These are phyloP conservation scores for peach (Prunus persica) DNA, from an alignment of 306 rosid genomes.

Conservation along the genomic window DNA sequence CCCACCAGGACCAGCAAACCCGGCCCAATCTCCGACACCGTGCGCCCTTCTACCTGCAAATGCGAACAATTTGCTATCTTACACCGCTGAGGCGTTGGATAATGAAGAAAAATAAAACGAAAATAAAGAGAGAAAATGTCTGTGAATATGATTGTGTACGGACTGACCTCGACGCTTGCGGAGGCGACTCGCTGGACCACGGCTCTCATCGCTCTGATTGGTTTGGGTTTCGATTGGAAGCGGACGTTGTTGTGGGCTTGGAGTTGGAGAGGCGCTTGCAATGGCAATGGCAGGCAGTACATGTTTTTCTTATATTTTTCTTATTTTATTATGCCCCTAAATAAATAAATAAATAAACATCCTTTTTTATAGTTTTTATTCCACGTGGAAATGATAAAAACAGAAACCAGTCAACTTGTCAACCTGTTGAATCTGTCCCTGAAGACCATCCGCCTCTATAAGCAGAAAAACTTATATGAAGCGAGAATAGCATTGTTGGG, in stretches of 20 bases:
- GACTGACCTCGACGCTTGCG: constrained; percentile 70
- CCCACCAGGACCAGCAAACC: constrained; percentile 91
- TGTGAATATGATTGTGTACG: not conserved
- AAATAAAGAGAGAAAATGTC: not conserved
- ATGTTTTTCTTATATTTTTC: not conserved
- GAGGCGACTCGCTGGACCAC: constrained; percentile 88
- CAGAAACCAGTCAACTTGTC: too few species aligned
- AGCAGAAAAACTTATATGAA: too few species aligned
- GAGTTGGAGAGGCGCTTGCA: not conserved
- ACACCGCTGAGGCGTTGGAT: constrained; percentile 2
- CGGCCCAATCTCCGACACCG: constrained; percentile 81
- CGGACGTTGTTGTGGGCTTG: constrained; percentile 8
- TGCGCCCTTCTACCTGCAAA: constrained; percentile 71
- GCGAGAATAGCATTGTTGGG: rapidly evolving
- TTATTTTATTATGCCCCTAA: not conserved
- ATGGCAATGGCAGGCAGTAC: constrained; percentile 11
- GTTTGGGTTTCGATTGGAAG: constrained; percentile 13
- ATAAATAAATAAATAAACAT: too few species aligned
- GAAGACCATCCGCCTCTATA: too few species aligned
- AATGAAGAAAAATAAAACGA: not conserved
- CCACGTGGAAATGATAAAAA: not conserved
- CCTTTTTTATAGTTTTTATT: not conserved
- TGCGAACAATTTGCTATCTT: constrained; percentile 6
- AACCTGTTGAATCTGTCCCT: too few species aligned
- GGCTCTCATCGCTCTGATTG: constrained; percentile 73